Evolutionary conservation across 805 yeast genomes (phyloP), one percentile per base, ranked within the genome.

Genomic region (Candida suzukii): DNA sequence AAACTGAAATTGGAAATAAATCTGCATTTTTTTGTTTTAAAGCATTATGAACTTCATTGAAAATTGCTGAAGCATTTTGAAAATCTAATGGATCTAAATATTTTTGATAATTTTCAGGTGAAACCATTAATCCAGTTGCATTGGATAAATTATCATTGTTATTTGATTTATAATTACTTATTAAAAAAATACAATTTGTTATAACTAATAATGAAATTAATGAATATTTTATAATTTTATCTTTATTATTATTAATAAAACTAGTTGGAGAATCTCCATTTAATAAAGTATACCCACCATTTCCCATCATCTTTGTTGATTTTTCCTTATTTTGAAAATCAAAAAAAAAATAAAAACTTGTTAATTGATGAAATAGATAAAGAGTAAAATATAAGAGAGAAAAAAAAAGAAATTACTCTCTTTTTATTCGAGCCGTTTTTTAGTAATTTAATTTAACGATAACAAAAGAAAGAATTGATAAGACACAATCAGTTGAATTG

Each of bases 1-100:
- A 66, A 17, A 79, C 77, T 3, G 83, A 77, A 13, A 70, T 67
- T 0, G 86, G 83, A 38, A 69, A 63, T 24, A 77, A 48, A 53
- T 76, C 75, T 13, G 75, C 60, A 37, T 69, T 68, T 39, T 72
- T 71, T 45, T 74, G 76, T 47, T 72, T 74, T 40, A 75, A 53
- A 1, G 76, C 80, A 31, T 74, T 71, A 39, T 72, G 61, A 13
- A 79, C 67, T 3, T 79, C 66, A 48, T 75, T 76, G 58, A 79
- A 78, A 2, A 79, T 52, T 2, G 80, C 73, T 0, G 77, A 58
- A 22, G 83, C 79, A 46, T 78, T 77, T 21, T 24, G 14, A 18
- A 70, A 49, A 43, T 72, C 73, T 22, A 76, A 58, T 2, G 62
- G 57, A 19, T 50, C 37, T 10, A 58, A 37, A 35, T 43, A 43